phyloP scores from a whole-genome alignment of 345 rosid genomes.

The Tarenaya hassleriana region DNA sequence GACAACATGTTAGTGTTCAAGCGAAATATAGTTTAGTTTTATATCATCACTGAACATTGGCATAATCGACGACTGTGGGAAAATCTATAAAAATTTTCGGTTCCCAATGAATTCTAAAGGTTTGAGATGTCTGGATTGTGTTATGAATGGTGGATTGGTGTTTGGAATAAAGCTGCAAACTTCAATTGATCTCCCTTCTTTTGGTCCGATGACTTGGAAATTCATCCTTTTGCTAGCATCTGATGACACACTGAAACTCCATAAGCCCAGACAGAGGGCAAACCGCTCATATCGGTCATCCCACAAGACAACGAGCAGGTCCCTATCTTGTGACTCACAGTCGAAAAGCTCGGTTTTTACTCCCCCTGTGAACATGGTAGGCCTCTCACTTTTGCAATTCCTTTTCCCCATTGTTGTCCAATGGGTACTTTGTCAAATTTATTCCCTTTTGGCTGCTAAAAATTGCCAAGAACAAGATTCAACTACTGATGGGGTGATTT shows the following conservation, averaged over 20 bases:
- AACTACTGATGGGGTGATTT: constrained; percentile 2
- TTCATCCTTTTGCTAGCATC: constrained; percentile 64
- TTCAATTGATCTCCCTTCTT: too few relatives aligned
- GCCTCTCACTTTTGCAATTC: neutral
- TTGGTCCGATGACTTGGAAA: neutral
- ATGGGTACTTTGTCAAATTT: neutral
- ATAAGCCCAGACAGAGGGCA: constrained; percentile 64
- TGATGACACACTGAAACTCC: constrained; percentile 78
- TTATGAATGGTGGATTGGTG: constrained; percentile 1
- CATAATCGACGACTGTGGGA: neutral
- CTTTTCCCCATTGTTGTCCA: too few relatives aligned
- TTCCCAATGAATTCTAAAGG: neutral
- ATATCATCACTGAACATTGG: too few relatives aligned
- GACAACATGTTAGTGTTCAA: too few relatives aligned
- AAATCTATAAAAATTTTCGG: neutral
- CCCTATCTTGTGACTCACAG: constrained; percentile 78
- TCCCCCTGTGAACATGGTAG: constrained; percentile 52
- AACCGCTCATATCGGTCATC: constrained; percentile 70
- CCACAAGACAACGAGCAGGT: constrained; percentile 60
- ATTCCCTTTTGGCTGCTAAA: neutral
- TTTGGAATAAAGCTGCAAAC: neutral
- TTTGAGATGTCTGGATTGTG: constrained; percentile 2
- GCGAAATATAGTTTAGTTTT: too few relatives aligned
- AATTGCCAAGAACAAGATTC: neutral
- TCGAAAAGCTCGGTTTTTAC: constrained; percentile 58